Evolutionary conservation across 1,139 yeast species (phyloP).

Genomic region (Geotrichum reessii): DNA sequence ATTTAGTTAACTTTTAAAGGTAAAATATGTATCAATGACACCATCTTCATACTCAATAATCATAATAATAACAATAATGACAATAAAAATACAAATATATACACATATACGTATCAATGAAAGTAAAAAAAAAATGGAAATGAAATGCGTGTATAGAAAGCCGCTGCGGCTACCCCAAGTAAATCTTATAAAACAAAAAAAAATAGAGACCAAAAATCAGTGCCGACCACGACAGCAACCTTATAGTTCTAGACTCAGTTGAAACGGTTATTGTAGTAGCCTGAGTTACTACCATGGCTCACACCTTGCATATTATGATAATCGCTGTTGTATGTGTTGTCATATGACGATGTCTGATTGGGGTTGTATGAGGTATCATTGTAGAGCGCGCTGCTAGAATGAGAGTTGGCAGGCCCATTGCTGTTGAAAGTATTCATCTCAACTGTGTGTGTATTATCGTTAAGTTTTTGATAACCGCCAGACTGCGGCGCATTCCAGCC

Average conservation of each 20-base stretch:
- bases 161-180: background rate
- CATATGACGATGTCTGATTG: slow-evolving; percentile 2
- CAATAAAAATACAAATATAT: background rate
- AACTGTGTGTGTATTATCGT: slow-evolving; percentile 4
- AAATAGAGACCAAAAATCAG: background rate
- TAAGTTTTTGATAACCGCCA: slow-evolving; percentile 12
- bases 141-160: background rate
- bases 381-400: background rate
- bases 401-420: background rate
- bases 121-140: background rate
- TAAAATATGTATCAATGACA: too few species aligned
- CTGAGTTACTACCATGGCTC: slow-evolving; percentile 1
- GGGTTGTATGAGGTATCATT: slow-evolving; percentile 13
- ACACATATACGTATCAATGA: background rate
- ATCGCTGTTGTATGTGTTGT: slow-evolving; percentile 6
- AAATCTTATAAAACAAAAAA: background rate
- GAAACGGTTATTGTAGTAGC: slow-evolving; percentile 8
- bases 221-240: background rate
- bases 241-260: background rate
- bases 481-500: background rate
- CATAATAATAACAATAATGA: background rate
- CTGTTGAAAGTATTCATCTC: slow-evolving; percentile 9
- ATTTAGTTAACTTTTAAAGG: too few species aligned
- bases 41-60: too few species aligned
- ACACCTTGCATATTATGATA: background rate